A percentile compares a stretch with the other conserved stretches of the same genome.
Evolutionary conservation across 768 basidiomycete species (phyloP).

Genomic region (Polyporus arcularius): DNA sequence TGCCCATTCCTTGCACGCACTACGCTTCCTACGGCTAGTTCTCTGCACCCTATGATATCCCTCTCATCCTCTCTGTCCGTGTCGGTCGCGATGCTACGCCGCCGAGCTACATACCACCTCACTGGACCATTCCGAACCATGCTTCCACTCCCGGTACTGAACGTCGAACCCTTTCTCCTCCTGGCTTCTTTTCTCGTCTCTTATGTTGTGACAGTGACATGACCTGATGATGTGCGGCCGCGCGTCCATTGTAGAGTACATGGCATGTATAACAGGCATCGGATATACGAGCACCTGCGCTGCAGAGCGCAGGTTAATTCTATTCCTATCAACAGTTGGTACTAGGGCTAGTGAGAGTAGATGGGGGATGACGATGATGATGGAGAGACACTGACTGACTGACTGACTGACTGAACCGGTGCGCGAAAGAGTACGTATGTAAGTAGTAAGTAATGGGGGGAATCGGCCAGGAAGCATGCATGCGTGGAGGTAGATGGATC

Average conservation of each 20-base stretch:
- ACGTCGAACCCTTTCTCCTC: not conserved
- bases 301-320: constrained; percentile 22
- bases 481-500: not conserved
- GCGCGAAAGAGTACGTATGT: not conserved
- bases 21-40: constrained; percentile 16
- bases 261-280: constrained; percentile 23
- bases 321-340: constrained; percentile 5
- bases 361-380: not conserved
- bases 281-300: constrained; percentile 22
- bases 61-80: not conserved
- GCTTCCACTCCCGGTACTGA: not conserved
- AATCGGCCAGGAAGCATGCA: not conserved
- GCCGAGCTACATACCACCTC: too few species aligned
- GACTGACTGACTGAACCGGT: not conserved
- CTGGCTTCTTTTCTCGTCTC: not conserved
- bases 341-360: too few species aligned
- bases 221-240: constrained; percentile 5
- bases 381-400: not conserved
- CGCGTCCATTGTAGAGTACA: constrained; percentile 21
- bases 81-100: not conserved
- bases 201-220: constrained; percentile 14
- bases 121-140: not conserved
- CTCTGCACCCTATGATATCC: not conserved
- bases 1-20: constrained; percentile 20
- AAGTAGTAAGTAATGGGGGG: not conserved